Conservation (phyloP, 2,329 filamentous ascomycete genomes). For the Aaosphaeria arxii region DNA sequence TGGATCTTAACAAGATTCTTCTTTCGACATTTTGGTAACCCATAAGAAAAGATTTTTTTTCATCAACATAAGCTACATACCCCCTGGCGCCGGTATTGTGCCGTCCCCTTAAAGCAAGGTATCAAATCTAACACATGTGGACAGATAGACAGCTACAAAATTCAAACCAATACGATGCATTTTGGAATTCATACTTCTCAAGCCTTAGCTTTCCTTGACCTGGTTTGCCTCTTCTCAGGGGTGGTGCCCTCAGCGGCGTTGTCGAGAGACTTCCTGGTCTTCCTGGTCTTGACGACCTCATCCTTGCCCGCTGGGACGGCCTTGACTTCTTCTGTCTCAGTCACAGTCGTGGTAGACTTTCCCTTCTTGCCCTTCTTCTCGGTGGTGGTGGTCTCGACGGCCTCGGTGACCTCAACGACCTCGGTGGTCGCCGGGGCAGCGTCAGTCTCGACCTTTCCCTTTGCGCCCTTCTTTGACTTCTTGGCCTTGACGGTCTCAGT, state of each 20-base stretch:
- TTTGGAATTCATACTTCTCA: neutral
- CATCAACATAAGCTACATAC: too few species aligned
- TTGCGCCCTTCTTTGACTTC: constrained; percentile 30
- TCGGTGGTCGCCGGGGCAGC: neutral
- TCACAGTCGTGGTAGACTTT: constrained; percentile 9
- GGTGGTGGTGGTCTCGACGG: neutral
- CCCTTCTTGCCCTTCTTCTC: constrained; percentile 3
- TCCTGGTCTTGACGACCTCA: constrained; percentile 1
- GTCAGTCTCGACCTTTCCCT: constrained; percentile 8
- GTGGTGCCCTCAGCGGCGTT: neutral
- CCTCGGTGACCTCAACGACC: neutral
- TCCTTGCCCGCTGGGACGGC: constrained; percentile 11
- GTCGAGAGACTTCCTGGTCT: constrained; percentile 5
- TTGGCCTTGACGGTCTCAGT: constrained; percentile 14
- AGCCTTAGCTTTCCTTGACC: constrained; percentile 2
- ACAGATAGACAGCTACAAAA: too few species aligned
- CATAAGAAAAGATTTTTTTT: too few species aligned
- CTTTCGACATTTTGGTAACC: too few species aligned
- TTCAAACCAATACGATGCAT: too few species aligned
- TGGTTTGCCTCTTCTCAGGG: neutral
- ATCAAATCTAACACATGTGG: too few species aligned
- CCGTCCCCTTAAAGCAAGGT: too few species aligned
- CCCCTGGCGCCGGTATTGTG: too few species aligned
- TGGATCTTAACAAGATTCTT: too few species aligned
- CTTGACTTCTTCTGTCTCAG: constrained; percentile 21